Percentiles rank a stretch among this genome's conserved stretches.
phyloP scores from a whole-genome alignment of 2,329 filamentous ascomycete genomes.

The Orbilia brochopaga region DNA sequence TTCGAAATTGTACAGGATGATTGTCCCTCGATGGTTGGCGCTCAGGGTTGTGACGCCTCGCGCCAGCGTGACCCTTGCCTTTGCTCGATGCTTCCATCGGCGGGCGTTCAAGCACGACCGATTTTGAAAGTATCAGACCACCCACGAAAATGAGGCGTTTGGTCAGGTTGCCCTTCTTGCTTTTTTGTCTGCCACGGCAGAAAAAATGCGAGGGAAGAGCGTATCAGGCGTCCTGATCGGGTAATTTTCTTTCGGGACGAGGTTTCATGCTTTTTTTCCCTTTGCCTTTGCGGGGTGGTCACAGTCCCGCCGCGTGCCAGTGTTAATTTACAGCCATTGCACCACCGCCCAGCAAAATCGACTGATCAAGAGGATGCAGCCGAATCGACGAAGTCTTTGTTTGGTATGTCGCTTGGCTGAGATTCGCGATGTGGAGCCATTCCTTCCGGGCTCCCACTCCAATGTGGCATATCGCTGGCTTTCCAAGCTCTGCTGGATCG shows the following conservation, averaged over 20 bases:
- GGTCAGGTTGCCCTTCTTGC: background rate
- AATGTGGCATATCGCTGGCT: no score
- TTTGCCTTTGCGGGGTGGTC: constrained; percentile 16
- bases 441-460: constrained; percentile 1
- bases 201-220: constrained; percentile 19
- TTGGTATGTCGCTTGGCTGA: constrained; percentile 12
- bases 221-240: constrained; percentile 26
- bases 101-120: constrained; percentile 11
- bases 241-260: constrained; percentile 27
- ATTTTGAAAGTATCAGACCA: constrained; percentile 7
- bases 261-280: constrained; percentile 9
- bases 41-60: constrained; percentile 29
- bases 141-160: constrained; percentile 20
- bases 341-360: background rate
- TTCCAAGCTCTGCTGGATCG: no score
- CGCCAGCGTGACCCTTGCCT: background rate
- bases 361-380: constrained; percentile 2
- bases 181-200: constrained; percentile 23
- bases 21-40: constrained; percentile 16
- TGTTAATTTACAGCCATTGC: constrained; percentile 20
- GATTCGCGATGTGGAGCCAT: constrained; percentile 36
- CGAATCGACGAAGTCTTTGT: constrained; percentile 26
- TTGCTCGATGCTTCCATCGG: constrained; percentile 9
- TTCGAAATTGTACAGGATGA: constrained; percentile 15
- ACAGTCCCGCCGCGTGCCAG: constrained; percentile 20